These are phyloP conservation scores for Xanthoconium purpureum DNA, from an alignment of 768 basidiomycete species.

Conservation along the genomic window DNA sequence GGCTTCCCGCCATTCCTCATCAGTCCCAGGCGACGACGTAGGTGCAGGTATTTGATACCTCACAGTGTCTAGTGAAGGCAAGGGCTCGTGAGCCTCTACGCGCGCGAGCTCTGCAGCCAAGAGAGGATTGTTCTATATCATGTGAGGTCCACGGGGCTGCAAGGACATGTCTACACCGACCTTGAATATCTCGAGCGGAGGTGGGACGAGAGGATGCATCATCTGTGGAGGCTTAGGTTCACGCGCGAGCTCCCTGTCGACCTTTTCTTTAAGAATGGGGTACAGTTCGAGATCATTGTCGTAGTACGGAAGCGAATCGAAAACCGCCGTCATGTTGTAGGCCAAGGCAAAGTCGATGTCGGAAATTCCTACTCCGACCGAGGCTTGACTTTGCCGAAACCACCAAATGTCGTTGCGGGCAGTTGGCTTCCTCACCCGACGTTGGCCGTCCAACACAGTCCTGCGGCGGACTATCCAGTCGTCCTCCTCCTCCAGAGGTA, in stretches of 20 bases:
- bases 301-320: conserved; percentile 92
- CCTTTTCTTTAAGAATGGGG: conserved; percentile 68
- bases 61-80: conserved; percentile 64
- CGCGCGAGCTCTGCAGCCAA: conserved; percentile 73
- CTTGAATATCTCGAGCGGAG: conserved; percentile 60
- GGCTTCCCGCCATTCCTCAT: conserved; percentile 74
- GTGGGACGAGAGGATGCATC: conserved; percentile 74
- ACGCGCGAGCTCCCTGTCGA: conserved; percentile 72
- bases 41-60: conserved; percentile 78
- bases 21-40: conserved; percentile 54
- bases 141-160: not conserved
- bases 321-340: conserved; percentile 34
- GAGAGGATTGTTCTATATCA: conserved; percentile 58
- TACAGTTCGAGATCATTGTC: conserved; percentile 86
- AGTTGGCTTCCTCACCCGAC: conserved; percentile 41
- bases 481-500: conserved; percentile 49
- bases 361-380: conserved; percentile 30
- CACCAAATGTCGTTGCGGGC: conserved; percentile 43
- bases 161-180: conserved; percentile 39
- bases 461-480: conserved; percentile 46
- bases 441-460: conserved; percentile 24
- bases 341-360: conserved; percentile 25
- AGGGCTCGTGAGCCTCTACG: conserved; percentile 62
- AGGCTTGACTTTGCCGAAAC: not conserved
- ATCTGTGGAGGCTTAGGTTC: conserved; percentile 57